phyloP scores from a whole-genome alignment of 2,329 filamentous ascomycete genomes.

The Alternaria viburni region DNA sequence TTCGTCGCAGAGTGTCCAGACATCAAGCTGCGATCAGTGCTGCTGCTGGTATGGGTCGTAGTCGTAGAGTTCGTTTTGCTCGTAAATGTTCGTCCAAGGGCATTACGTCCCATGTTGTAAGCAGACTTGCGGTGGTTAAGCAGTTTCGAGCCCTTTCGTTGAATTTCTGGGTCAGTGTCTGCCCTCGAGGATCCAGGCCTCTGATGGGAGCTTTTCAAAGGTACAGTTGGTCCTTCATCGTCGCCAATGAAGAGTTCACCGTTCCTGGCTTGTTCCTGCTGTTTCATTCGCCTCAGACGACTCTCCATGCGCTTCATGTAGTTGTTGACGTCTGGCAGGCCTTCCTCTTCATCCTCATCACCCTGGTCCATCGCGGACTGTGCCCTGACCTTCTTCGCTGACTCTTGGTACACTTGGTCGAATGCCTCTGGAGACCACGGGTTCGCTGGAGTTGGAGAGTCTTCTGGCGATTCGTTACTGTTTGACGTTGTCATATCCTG shows the following conservation, averaged over 20 bases:
- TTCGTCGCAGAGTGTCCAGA: conserved; percentile 88
- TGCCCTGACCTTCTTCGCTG: conserved; percentile 53
- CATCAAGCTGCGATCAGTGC: conserved; percentile 87
- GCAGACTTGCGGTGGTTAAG: conserved; percentile 74
- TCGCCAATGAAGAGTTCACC: conserved; percentile 60
- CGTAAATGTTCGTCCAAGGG: conserved; percentile 80
- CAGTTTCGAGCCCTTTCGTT: conserved; percentile 36
- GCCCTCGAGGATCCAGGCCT: conserved; percentile 50
- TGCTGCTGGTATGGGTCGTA: conserved; percentile 65
- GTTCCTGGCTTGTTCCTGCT: conserved; percentile 46
- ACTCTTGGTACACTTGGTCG: conserved; percentile 60
- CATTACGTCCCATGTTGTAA: conserved; percentile 74
- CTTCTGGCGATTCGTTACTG: conserved; percentile 59
- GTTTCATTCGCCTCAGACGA: conserved; percentile 74
- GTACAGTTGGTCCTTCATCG: conserved; percentile 60
- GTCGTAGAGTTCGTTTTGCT: conserved; percentile 85
- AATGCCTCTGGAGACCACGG: conserved; percentile 95
- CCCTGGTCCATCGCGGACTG: conserved; percentile 73
- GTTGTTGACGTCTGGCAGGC: conserved; percentile 76
- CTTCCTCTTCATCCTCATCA: conserved; percentile 63
- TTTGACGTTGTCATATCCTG: conserved; percentile 77
- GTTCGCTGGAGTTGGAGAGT: conserved; percentile 65
- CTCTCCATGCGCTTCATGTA: conserved; percentile 94
- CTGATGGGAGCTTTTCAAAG: conserved; percentile 61
- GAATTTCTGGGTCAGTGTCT: conserved; percentile 31